Base-by-base conservation (phyloP, 306 rosid genomes). In the Quercus ilex region DNA sequence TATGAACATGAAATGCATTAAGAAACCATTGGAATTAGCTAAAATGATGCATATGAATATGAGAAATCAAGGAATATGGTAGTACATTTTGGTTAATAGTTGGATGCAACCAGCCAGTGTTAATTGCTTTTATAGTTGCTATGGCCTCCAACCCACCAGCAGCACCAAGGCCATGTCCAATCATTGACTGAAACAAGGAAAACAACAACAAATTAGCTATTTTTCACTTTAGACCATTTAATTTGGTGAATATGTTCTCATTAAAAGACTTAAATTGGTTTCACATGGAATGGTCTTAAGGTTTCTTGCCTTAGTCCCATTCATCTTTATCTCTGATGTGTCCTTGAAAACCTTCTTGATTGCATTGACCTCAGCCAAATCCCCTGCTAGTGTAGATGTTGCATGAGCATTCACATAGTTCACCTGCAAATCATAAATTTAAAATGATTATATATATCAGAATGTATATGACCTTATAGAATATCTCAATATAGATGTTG, bases 351-450 rank as follows among this genome's bases (percentile, higher is more conserved):
- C 92, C 81, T 87, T 81, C 75, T 90, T 88, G 74, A 92, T 85
- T 73, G 94, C 97, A 81, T 79, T 88, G 46, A 90, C 77, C 87
- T 92, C 97, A 62, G 92, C 92, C 85, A 90, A 78, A 75, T 92
- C 97, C 53, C 94, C 97, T 11, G 89, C 94, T 62, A 81, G 74
- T 31, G 97, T 92, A 31, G 97, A 92, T 0, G 97, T 90, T 74
- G 97, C 97, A 80, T 90, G 97, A 80, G 94, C 94, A 87, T 92
- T 92, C 83, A 92, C 88, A 79, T 92, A 92, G 85, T 87, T 90
- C 79, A 89, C 96, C 96, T 89, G 82, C 67, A 67, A 71, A 52
- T 64, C 56, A 63, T 64, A 51, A 12, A 25, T 64, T 35, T 18
- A 2, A 49, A 15, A 25, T 28, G 11, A 41, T 41, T 41, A 41